Evolutionary conservation across 2,329 filamentous ascomycete genomes (phyloP), one percentile per base, ranked within the genome.

Genomic region (Colletotrichum sp.): DNA sequence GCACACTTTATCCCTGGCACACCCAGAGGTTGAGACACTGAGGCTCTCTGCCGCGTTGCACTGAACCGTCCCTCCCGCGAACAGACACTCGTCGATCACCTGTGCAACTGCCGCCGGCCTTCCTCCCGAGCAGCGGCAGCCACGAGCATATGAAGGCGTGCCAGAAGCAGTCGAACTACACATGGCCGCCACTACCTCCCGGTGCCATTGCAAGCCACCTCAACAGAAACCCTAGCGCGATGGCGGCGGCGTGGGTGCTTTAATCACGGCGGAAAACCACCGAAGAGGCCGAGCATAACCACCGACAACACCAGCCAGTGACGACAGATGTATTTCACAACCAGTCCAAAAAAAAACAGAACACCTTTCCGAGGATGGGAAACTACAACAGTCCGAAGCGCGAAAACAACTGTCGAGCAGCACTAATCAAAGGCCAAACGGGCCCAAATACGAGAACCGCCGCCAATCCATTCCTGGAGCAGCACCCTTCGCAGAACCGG

Each of bases 401-500:
- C 70, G 54, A 70, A 43, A 66, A 69, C 33, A 43, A 43, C 38
- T 61, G 31, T 33, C 29, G 64, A 57, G 31, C n/a, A 55, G 62
- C 43, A 54, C 61, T 21, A 55, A 29, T 11, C 16, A 29, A n/a
- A 66, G 51, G n/a, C 54, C 70, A 62, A 58, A 21, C 24, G 31
- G 55, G 34, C 16, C 34, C 57, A 24, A 38, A 72, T 67, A 74
- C 72, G 72, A 74, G 72, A 21, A 65, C 47, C 34, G n/a, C 68
- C 57, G 68, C 57, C 51, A 72, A 74, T 74, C 72, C 62, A 71
- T 74, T 67, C 72, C 72, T 33, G 29, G 68, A 74, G 43, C 63
- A 63, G 72, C 59, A 67, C 34, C 21, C 43, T 29, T 72, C 68
- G 68, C 68, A 67, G 57, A 67, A 51, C 31, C 57, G 57, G 63